Percentiles rank a stretch among this genome's conserved stretches.
phyloP scores from a whole-genome alignment of 495 filamentous ascomycete genomes.

The Elaphomyces granulatus region DNA sequence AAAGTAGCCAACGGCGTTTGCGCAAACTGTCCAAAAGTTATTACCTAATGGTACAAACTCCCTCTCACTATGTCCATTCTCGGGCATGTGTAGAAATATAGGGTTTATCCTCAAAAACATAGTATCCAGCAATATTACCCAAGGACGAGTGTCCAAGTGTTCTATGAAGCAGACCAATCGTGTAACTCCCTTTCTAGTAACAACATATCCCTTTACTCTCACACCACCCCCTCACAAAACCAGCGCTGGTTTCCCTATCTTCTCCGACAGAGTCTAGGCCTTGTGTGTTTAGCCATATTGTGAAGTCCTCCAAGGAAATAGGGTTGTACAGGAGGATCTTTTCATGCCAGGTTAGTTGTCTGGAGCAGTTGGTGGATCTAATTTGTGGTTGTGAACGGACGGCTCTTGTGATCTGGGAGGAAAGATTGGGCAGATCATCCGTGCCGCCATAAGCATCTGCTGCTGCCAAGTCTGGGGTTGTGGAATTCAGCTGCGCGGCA shows the following conservation, averaged over 20 bases:
- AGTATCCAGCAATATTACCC: too few species aligned
- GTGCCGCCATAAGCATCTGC: neutral
- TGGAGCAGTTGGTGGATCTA: slow-evolving; percentile 4
- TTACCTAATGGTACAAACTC: too few species aligned
- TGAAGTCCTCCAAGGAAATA: slow-evolving; percentile 74
- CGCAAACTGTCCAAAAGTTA: too few species aligned
- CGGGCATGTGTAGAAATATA: too few species aligned
- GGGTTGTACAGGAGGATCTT: slow-evolving; percentile 93
- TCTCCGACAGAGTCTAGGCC: slow-evolving; percentile 45
- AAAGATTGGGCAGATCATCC: slow-evolving; percentile 28
- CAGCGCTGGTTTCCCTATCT: slow-evolving; percentile 46
- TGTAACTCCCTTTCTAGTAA: slow-evolving; percentile 3
- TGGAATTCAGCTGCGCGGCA: neutral
- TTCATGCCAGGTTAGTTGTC: slow-evolving; percentile 57
- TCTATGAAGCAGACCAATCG: too few species aligned
- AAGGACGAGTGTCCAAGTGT: too few species aligned
- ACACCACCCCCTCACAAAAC: slow-evolving; percentile 69
- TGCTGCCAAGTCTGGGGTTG: too few species aligned
- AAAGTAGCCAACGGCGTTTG: too few species aligned
- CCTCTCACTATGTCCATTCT: too few species aligned
- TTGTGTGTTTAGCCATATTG: slow-evolving; percentile 67
- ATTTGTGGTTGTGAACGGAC: slow-evolving; percentile 39
- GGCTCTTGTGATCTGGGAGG: slow-evolving; percentile 49
- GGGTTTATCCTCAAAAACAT: too few species aligned
- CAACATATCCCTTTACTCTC: slow-evolving; percentile 70